phyloP scores from a whole-genome alignment of 2,329 filamentous ascomycete species.

The Diaporthe ampelina region DNA sequence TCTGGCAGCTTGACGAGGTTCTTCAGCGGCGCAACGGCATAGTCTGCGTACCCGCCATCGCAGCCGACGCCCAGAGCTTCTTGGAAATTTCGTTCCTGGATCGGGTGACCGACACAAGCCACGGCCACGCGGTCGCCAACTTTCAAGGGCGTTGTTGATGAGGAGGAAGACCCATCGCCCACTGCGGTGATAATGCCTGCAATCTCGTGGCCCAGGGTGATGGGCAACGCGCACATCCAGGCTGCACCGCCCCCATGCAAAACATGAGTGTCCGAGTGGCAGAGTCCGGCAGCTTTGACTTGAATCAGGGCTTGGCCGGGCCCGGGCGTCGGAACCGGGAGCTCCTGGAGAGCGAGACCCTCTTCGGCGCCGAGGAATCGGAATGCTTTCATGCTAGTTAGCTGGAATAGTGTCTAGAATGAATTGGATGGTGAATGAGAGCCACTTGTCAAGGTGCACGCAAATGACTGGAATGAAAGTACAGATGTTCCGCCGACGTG shows the following conservation, averaged over 20 bases:
- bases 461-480: neutral
- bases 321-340: slow-evolving; percentile 26
- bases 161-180: neutral
- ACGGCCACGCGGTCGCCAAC: neutral
- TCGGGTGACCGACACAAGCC: slow-evolving; percentile 1
- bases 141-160: neutral
- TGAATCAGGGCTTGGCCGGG: slow-evolving; percentile 33
- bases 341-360: neutral
- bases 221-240: slow-evolving; percentile 8
- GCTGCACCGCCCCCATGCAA: neutral
- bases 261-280: slow-evolving; percentile 40
- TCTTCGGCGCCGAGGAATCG: slow-evolving; percentile 5
- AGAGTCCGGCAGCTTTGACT: slow-evolving; percentile 41
- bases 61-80: slow-evolving; percentile 6
- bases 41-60: slow-evolving; percentile 7
- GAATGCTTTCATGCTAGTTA: neutral
- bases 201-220: slow-evolving; percentile 2
- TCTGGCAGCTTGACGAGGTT: slow-evolving; percentile 8
- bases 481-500: neutral
- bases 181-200: neutral
- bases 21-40: neutral
- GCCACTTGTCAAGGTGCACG: neutral
- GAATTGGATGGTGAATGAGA: no score
- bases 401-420: neutral
- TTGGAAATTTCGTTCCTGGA: slow-evolving; percentile 2